Evolutionary conservation across 768 basidiomycete species (phyloP), one percentile per base, ranked within the genome.

Genomic region (Rhodotorula babjevae): DNA sequence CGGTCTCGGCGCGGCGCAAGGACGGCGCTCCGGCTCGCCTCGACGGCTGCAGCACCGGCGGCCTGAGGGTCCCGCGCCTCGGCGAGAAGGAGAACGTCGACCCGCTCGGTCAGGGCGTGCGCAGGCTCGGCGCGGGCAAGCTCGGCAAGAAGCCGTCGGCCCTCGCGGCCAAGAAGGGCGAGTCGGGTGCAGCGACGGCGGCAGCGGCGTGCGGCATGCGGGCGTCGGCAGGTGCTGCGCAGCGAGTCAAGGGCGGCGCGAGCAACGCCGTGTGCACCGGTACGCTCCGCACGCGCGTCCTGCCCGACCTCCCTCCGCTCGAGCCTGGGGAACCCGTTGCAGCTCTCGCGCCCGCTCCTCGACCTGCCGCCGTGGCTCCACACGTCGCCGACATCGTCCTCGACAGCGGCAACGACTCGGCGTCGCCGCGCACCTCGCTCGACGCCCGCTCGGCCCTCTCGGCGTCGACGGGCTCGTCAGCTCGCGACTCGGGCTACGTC

Each of bases 21-120:
- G 61, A 63, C 57, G 62, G 49, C 55, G 52, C 63, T 19, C 25
- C 15, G 27, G 44, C 14, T 52, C 47, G 63, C 42, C 42, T 11
- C 46, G 57, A 23, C 36, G 19, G 19, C n/a, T n/a, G n/a, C n/a
- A n/a, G n/a, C 16, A 10, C 25, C 33, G 14, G 42, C 31, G 12
- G 33, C 36, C 14, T 5, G 31, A 50, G 61, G 25, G 50, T 59
- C n/a, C 53, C 49, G 21, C 5, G 19, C 25, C 40, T 63, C 42
- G 47, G 33, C 50, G 58, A 63, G 36, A 74, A 74, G 69, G 73
- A 74, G 68, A 74, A 74, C 53, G 14, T 67, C 7, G 66, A 74
- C 33, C 73, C 73, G n/a, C 60, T 65, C 31, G 58, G 29, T 36
- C 36, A 4, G 10, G n/a, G 23, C 25, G 50, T 4, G 29, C 23